Evolutionary conservation across 2,329 filamentous ascomycete genomes (phyloP).

Genomic region (Fusarium sp.): DNA sequence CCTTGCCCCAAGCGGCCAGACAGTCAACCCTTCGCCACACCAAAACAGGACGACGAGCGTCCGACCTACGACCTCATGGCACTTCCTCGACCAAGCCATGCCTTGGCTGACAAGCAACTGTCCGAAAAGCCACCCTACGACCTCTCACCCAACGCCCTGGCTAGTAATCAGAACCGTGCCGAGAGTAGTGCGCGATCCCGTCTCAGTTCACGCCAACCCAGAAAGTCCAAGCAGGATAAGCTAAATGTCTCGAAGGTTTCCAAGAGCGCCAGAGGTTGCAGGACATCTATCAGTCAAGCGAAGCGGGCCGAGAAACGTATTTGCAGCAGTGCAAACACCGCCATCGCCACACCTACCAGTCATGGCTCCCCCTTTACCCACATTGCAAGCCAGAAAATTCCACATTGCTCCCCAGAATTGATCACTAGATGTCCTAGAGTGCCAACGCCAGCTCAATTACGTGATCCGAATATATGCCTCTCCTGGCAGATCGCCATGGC

Average conservation of each 20-base stretch:
- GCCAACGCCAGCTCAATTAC: constrained; percentile 15
- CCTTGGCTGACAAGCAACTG: not conserved
- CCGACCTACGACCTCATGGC: constrained; percentile 11
- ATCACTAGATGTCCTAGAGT: constrained; percentile 9
- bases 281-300: not conserved
- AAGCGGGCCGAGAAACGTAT: not conserved
- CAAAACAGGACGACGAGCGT: not conserved
- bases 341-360: not conserved
- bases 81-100: not conserved
- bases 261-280: constrained; percentile 10
- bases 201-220: not conserved
- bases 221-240: constrained; percentile 1
- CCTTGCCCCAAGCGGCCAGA: not conserved
- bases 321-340: not conserved
- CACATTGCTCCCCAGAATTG: not conserved
- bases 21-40: not conserved
- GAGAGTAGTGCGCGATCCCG: not conserved
- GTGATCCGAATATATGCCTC: constrained; percentile 4
- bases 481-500: constrained; percentile 36
- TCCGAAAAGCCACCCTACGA: not conserved
- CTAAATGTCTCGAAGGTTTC: not conserved
- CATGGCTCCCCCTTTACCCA: not conserved
- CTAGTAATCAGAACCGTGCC: not conserved
- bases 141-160: constrained; percentile 1
- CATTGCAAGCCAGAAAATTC: not conserved